Evolutionary conservation across 768 basidiomycete species (phyloP), one percentile per base, ranked within the genome.

Genomic region (Leucocoprinus leucothites): DNA sequence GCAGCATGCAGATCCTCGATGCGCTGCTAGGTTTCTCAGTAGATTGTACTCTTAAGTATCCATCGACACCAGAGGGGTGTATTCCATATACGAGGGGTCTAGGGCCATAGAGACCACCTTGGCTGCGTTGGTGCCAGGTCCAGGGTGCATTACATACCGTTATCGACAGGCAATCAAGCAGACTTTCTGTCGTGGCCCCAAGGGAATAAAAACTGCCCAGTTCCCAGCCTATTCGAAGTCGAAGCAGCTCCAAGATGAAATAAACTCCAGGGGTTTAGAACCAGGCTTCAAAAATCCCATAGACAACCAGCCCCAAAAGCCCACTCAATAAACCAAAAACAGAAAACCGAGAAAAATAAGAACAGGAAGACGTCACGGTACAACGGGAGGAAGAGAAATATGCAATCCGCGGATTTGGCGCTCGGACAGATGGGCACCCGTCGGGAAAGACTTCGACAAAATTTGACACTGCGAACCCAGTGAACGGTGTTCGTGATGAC

Each of bases 381-480:
- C 31, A 22, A 46, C 28, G 25, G 16, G 13, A 41, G 24, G 46
- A 9, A 19, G 24, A 19, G 31, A 43, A 24, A 8, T 34, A 9
- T 26, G 35, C 54, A 56, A 49, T 56, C 54, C 54, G 54, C 54
- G 54, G 54, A 56, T 47, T 49, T 48, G 45, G 24, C 9, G 28
- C 47, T 34, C 41, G 22, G 14, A 19, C 13, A 9, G 18, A 18
- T 51, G 50, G 16, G 14, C 38, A 38, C 16, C 38, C 38, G 16
- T 38, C 16, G 6, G 14, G 38, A 4, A n/a, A n/a, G 16, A n/a
- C 19, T 53, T 44, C 51, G 43, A 13, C 18, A 41, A 42, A 28
- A 31, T 31, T 43, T 43, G 41, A 43, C 50, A 51, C 38, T 26
- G 18, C 24, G 28, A 43, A 43, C 19, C n/a, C 26, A 41, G 24